These are phyloP conservation scores for Fraxinus floribunda DNA, from an alignment of 305 asterid genomes.

Conservation along the genomic window DNA sequence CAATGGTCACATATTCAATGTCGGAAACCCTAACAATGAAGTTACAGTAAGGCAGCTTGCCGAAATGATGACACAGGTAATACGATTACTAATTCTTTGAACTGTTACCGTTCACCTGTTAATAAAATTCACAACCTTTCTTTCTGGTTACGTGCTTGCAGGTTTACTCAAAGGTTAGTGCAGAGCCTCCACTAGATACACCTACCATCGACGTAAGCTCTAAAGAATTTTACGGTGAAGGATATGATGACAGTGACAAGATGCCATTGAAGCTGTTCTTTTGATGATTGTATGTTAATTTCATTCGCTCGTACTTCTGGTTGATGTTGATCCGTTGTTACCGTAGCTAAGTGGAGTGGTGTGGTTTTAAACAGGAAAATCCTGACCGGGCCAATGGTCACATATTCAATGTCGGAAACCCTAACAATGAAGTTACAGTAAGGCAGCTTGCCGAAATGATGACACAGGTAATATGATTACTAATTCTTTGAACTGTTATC, in stretches of 20 bases:
- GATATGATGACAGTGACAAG: slow-evolving; percentile 87
- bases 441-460: slow-evolving; percentile 70
- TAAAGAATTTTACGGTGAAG: slow-evolving; percentile 83
- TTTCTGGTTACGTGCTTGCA: slow-evolving; percentile 25
- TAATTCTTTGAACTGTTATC: neutral
- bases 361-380: slow-evolving; percentile 45
- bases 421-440: slow-evolving; percentile 64
- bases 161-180: slow-evolving; percentile 74
- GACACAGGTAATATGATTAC: slow-evolving; percentile 39
- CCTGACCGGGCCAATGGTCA: slow-evolving; percentile 66
- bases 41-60: slow-evolving; percentile 67
- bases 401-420: slow-evolving; percentile 62
- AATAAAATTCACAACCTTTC: neutral
- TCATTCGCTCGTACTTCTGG: neutral
- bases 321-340: neutral
- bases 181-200: slow-evolving; percentile 52
- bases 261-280: slow-evolving; percentile 59
- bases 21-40: slow-evolving; percentile 66
- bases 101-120: neutral
- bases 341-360: slow-evolving; percentile 17
- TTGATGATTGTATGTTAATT: slow-evolving; percentile 65
- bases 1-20: slow-evolving; percentile 60
- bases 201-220: slow-evolving; percentile 80
- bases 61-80: slow-evolving; percentile 64
- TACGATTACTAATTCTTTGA: neutral